A percentile compares a stretch with the other conserved stretches of the same genome.
phyloP scores from a whole-genome alignment of 495 filamentous ascomycete species.

The Annulohypoxylon maeteangense region DNA sequence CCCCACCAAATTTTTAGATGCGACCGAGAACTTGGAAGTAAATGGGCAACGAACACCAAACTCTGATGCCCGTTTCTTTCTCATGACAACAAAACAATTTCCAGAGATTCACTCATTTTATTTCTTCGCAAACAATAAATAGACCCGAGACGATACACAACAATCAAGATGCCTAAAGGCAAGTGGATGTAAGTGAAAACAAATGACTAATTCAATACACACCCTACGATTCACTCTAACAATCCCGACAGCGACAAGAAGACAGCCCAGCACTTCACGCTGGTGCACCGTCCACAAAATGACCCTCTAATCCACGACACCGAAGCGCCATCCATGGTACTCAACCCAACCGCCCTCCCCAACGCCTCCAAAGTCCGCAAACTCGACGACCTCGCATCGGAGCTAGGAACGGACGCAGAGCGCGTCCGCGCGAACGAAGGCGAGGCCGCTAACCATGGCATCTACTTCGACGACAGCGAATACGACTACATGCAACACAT shows the following conservation, averaged over 20 bases:
- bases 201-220: neutral
- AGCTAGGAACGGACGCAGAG: constrained; percentile 71
- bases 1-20: constrained; percentile 60
- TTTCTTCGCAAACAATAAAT: neutral
- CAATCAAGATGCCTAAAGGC: constrained; percentile 76
- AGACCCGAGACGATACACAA: neutral
- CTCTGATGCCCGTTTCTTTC: neutral
- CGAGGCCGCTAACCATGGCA: constrained; percentile 91
- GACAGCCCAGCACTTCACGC: constrained; percentile 86
- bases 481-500: constrained; percentile 99
- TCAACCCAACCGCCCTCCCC: constrained; percentile 65
- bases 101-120: neutral
- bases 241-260: constrained; percentile 82
- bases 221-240: constrained; percentile 9
- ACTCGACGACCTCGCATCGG: constrained; percentile 77
- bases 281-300: constrained; percentile 96
- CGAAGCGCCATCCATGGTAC: constrained; percentile 81
- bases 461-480: constrained; percentile 86
- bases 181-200: constrained; percentile 83
- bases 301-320: constrained; percentile 94
- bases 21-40: neutral
- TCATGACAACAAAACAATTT: neutral
- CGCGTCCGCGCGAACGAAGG: constrained; percentile 88
- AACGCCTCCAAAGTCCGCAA: constrained; percentile 68
- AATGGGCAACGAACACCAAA: neutral